Base-by-base conservation (phyloP, 805 yeast species). In the Wickerhamomyces queroliae region DNA sequence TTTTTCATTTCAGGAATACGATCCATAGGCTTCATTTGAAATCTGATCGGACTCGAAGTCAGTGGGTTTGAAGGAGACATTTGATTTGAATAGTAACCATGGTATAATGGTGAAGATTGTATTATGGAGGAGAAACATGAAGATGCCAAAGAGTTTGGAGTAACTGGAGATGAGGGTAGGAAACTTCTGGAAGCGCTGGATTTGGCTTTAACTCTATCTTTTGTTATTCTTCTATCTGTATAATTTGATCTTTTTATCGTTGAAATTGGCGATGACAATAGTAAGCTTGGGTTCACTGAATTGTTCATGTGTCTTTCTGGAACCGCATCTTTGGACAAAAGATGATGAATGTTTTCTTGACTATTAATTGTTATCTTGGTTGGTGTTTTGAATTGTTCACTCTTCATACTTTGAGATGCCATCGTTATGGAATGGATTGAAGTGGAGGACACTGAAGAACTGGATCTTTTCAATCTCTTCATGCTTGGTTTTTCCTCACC, bases 61-160 rank as follows among this genome's bases (percentile, higher is more conserved):
- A 53, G 13, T 2, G 41, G 17, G 11, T 46, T 41, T 2, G 56
- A 45, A 10, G 58, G 55, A 2, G 58, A 47, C 10, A 52, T 37
- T 17, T 47, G 50, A 25, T 49, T 47, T 8, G 48, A 49, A 30
- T 54, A 55, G 38, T 51, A 55, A 2, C 57, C 56, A 23, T 53
- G 56, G 17, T 55, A 53, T n/a, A 55, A 38, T 2, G 60, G 60
- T 3, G 60, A 55, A 6, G 59, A 55, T 32, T 52, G 55, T 38
- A 54, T 50, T 19, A 54, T 53, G 17, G 59, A 53, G 7, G 60
- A 54, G 36, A 55, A 55, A 23, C 56, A 51, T 10, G 56, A 52
- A 1, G 56, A 48, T 15, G 47, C 36, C 2, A 39, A 37, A 13
- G 55, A 47, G 26, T 40, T 42, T 34, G 59, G 59, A 6, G 60